Evolutionary conservation across 257 asterid species (phyloP).

Genomic region (Przewalskia tangutica): DNA sequence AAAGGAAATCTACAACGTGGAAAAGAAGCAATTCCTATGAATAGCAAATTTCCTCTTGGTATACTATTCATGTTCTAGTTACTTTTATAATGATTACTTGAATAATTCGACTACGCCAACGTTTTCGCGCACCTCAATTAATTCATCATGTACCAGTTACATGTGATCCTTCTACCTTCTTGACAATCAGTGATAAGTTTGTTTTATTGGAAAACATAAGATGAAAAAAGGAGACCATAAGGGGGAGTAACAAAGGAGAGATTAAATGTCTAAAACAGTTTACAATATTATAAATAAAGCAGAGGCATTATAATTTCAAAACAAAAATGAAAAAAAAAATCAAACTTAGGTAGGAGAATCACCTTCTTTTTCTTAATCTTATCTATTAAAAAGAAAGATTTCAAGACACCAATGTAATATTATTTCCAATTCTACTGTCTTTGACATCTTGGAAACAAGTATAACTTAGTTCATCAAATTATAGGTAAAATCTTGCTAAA

Average conservation of each 20-base stretch:
- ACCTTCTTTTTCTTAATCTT: too few relatives aligned
- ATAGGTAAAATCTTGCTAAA: not conserved
- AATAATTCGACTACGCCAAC: not conserved
- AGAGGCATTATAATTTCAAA: too few relatives aligned
- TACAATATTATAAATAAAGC: constrained; percentile 23
- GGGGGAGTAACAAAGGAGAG: too few relatives aligned
- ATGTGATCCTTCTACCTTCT: not conserved
- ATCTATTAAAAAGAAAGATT: too few relatives aligned
- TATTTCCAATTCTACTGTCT: not conserved
- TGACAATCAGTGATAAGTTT: too few relatives aligned
- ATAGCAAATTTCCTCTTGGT: not conserved
- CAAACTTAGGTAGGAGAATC: too few relatives aligned
- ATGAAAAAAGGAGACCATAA: too few relatives aligned
- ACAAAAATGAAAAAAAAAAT: too few relatives aligned
- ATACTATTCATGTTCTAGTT: not conserved
- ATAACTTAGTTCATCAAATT: not conserved
- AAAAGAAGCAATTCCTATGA: not conserved
- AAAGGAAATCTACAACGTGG: not conserved
- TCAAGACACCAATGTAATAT: not conserved
- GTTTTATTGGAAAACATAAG: too few relatives aligned
- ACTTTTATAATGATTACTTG: too few relatives aligned
- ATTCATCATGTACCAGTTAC: not conserved
- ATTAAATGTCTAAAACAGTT: constrained; percentile 16
- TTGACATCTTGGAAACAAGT: too few relatives aligned
- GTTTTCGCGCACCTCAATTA: not conserved